These are phyloP conservation scores for Chytriomyces sp. DNA, from an alignment of 192 early-diverging fungal species.

Conservation along the genomic window DNA sequence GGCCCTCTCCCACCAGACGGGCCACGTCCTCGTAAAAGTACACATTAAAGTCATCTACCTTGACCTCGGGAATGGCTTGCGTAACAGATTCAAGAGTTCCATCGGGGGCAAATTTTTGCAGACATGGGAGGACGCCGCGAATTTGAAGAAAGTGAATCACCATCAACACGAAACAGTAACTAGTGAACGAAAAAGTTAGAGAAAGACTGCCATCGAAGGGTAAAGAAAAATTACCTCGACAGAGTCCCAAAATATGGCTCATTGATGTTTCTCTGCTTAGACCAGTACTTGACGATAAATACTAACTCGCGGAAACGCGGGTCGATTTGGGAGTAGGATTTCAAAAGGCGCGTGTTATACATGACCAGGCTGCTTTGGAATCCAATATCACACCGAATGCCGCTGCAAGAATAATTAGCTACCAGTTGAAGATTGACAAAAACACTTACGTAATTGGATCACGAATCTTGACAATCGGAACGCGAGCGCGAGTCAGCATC, in stretches of 20 bases:
- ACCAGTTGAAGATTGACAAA: not conserved
- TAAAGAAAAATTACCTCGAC: constrained; percentile 35
- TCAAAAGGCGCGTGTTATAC: constrained; percentile 37
- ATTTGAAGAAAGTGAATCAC: constrained; percentile 42
- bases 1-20: not conserved
- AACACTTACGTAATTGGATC: constrained; percentile 24
- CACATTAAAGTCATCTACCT: constrained; percentile 27
- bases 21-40: constrained; percentile 38
- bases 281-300: constrained; percentile 43
- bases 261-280: constrained; percentile 42
- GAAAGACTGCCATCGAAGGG: not conserved
- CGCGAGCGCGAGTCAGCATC: constrained; percentile 34
- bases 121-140: constrained; percentile 40
- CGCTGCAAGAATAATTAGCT: constrained; percentile 11
- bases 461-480: constrained; percentile 45
- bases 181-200: not conserved
- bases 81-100: not conserved
- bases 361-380: constrained; percentile 34
- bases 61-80: not conserved
- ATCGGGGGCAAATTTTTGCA: constrained; percentile 28
- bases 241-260: constrained; percentile 39
- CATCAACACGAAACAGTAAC: constrained; percentile 48
- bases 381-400: constrained; percentile 33
- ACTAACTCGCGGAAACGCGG: constrained; percentile 30
- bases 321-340: constrained; percentile 38